Base-by-base conservation (phyloP, 768 basidiomycete species). In the Fomitopsis serialis region DNA sequence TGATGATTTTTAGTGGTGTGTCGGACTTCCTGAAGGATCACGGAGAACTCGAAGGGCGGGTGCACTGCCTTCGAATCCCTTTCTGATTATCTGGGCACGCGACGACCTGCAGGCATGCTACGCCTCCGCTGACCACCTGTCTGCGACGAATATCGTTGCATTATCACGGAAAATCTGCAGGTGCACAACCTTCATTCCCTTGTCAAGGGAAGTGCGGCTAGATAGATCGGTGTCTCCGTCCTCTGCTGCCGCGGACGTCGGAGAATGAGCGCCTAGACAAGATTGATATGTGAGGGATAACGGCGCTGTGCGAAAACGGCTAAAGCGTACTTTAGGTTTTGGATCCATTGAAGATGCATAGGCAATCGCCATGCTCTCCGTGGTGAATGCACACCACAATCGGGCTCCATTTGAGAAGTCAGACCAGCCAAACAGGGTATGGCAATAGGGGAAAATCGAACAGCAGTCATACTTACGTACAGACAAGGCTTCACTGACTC, bases 321-420 rank as follows among this genome's bases (percentile, higher is more conserved):
- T 24, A 43, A 11, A 19, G 52, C 63, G 35, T 67, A 86, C 90
- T 76, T 81, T 84, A 23, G 85, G 81, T 58, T 74, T 79, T 17
- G 75, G 72, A 50, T 74, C 68, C 40, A 62, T 60, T 32, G 81
- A 75, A 17, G 85, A 82, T 17, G 79, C 80, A 60, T 85, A 89
- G 27, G 78, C 88, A 50, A 92, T 73, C 0, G 89, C 87, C 88
- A 92, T 90, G 64, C 85, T 88, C 19, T 81, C 74, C 23, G 90
- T 85, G 7, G 90, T 92, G 68, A 92, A 92, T 37, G 82, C 87
- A 63, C 89, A 91, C 87, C 88, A 92, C 35, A 91, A 68, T 32
- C 87, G 80, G 27, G 78, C 89, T 87, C 43, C 24, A 44, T 24
- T 4, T 9, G 27, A 0, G 12, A 46, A 23, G 21, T 36, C 8